Evolutionary conservation across 208 protist genomes (phyloP).

Genomic region (Lotmaria passim): DNA sequence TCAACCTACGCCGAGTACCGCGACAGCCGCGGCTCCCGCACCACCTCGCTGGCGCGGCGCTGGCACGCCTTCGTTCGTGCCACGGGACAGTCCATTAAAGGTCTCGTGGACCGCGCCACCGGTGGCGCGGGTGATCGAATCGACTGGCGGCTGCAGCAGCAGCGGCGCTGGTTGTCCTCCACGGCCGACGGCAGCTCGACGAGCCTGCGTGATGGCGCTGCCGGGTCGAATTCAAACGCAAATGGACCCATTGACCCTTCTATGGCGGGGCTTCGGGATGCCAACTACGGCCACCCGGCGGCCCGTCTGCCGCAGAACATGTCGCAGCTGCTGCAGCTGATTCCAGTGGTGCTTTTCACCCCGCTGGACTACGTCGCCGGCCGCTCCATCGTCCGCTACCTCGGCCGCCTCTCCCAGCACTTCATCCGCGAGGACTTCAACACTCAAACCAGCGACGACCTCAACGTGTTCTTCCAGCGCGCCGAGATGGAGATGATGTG

Average conservation of each 20-base stretch:
- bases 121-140: constrained; percentile 22
- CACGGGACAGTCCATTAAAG: constrained; percentile 43
- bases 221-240: neutral
- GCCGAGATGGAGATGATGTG: constrained; percentile 81
- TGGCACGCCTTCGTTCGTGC: constrained; percentile 45
- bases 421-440: constrained; percentile 89
- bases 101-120: constrained; percentile 36
- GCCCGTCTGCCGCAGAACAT: constrained; percentile 50
- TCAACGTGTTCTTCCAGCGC: constrained; percentile 80
- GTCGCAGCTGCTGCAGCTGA: constrained; percentile 34
- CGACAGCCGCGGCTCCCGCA: constrained; percentile 38
- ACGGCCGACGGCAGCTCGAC: constrained; percentile 6
- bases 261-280: constrained; percentile 22
- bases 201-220: neutral
- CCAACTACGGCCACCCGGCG: constrained; percentile 32
- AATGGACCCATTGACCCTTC: neutral
- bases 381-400: constrained; percentile 77
- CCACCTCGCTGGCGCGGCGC: constrained; percentile 37
- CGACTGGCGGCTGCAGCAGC: constrained; percentile 32
- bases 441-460: constrained; percentile 37
- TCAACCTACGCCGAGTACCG: constrained; percentile 59
- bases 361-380: constrained; percentile 86
- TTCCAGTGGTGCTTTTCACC: constrained; percentile 67
- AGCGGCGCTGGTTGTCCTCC: constrained; percentile 21
- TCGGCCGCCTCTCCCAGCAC: constrained; percentile 91